These are phyloP conservation scores for Arachnomyces sp. DNA, from an alignment of 2,329 filamentous ascomycete genomes.

Conservation along the genomic window DNA sequence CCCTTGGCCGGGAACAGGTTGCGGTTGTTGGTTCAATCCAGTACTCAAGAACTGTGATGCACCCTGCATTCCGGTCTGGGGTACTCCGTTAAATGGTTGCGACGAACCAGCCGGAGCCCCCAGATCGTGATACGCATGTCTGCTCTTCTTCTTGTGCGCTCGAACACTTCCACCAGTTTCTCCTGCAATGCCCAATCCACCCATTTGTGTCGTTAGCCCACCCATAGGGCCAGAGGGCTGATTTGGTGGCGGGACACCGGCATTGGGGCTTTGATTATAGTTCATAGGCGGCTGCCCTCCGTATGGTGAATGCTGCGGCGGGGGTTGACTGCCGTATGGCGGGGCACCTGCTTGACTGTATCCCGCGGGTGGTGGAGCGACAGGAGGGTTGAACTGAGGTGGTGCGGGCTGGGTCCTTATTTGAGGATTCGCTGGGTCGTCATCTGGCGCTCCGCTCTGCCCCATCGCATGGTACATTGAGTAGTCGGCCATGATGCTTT, in stretches of 20 bases:
- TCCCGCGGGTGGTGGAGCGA: conserved; percentile 28
- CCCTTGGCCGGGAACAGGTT: conserved; percentile 22
- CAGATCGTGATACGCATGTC: conserved; percentile 83
- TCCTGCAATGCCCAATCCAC: conserved; percentile 59
- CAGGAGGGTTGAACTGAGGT: conserved; percentile 43
- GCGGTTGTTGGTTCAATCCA: conserved; percentile 34
- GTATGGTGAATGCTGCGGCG: conserved; percentile 11
- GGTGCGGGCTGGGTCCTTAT: conserved; percentile 43
- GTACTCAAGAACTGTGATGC: conserved; percentile 54
- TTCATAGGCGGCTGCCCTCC: conserved; percentile 17
- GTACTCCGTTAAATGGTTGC: conserved; percentile 61
- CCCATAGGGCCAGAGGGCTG: conserved; percentile 26
- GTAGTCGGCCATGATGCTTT: conserved; percentile 35
- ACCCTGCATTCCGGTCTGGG: conserved; percentile 47
- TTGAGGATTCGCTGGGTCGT: conserved; percentile 49
- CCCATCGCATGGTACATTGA: conserved; percentile 34
- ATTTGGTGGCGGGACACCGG: not conserved
- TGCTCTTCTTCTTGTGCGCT: conserved; percentile 75
- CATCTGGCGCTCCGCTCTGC: conserved; percentile 27
- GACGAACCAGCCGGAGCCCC: conserved; percentile 61
- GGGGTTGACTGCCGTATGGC: conserved; percentile 24
- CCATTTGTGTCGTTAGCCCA: conserved; percentile 59
- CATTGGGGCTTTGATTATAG: conserved; percentile 6
- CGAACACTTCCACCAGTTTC: conserved; percentile 38
- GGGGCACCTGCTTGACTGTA: conserved; percentile 30